Evolutionary conservation across 139 green algal species (phyloP).

Genomic region (Marvania coccoides): DNA sequence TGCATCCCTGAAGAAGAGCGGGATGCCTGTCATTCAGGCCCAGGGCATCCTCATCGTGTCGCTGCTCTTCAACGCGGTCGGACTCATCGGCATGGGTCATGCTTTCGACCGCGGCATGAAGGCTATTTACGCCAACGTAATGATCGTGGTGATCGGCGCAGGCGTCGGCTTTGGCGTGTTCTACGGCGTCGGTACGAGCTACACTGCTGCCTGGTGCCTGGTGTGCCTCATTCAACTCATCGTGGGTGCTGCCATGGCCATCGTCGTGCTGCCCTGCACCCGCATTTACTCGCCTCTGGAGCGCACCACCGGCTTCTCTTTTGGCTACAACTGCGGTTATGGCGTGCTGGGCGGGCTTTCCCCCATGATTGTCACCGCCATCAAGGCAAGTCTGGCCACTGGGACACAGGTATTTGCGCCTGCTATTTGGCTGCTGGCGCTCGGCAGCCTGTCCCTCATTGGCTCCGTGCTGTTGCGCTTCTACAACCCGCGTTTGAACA

Average conservation of each 20-base stretch:
- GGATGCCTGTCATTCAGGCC: neutral
- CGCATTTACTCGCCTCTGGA: constrained; percentile 1
- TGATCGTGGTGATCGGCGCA: neutral
- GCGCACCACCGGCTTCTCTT: constrained; percentile 4
- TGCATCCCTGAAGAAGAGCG: neutral
- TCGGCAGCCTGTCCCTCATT: too few relatives aligned
- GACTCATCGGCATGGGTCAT: neutral
- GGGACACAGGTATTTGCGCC: too few relatives aligned
- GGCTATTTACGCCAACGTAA: neutral
- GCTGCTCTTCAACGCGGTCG: neutral
- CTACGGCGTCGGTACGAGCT: neutral
- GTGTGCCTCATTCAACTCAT: neutral
- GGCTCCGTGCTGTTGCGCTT: too few relatives aligned
- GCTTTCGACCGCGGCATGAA: neutral
- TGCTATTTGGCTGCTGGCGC: too few relatives aligned
- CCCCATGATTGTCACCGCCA: too few relatives aligned
- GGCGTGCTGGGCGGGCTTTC: too few relatives aligned
- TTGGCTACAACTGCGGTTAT: too few relatives aligned
- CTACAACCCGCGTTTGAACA: too few relatives aligned
- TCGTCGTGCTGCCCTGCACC: neutral
- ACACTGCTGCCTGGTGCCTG: neutral
- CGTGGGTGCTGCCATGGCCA: neutral
- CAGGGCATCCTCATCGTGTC: constrained; percentile 6
- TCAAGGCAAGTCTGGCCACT: too few relatives aligned
- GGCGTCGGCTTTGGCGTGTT: neutral